Evolutionary conservation across 1,284 basidiomycete species (phyloP).

Genomic region (Boletellus deceptivus): DNA sequence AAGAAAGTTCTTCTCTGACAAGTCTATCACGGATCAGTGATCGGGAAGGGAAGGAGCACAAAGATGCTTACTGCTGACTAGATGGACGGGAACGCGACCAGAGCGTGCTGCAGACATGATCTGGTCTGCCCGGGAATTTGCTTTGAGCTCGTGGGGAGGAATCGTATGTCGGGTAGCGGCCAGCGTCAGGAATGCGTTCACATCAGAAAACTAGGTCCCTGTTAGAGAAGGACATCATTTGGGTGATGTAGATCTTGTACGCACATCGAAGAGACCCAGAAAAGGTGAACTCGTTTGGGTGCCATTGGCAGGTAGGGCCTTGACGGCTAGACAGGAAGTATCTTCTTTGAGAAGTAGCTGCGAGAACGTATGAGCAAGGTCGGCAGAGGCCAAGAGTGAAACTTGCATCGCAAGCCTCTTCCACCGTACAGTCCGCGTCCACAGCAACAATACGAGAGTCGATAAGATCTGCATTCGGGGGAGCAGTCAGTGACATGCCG

Average conservation of each 20-base stretch:
- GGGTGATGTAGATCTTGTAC: constrained; percentile 22
- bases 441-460: constrained; percentile 62
- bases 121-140: constrained; percentile 56
- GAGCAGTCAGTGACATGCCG: background rate
- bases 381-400: background rate
- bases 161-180: constrained; percentile 74
- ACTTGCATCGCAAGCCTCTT: constrained; percentile 75
- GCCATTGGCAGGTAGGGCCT: constrained; percentile 30
- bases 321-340: constrained; percentile 62
- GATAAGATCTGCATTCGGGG: constrained; percentile 50
- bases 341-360: constrained; percentile 64
- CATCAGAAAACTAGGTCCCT: constrained; percentile 65
- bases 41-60: background rate
- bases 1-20: constrained; percentile 79
- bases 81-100: constrained; percentile 65
- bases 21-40: constrained; percentile 43
- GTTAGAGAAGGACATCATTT: constrained; percentile 10
- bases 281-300: constrained; percentile 37
- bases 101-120: constrained; percentile 71
- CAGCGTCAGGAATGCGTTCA: constrained; percentile 77
- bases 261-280: constrained; percentile 72
- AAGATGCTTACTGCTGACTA: constrained; percentile 69
- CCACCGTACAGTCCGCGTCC: constrained; percentile 66
- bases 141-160: constrained; percentile 53
- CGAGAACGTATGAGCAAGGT: constrained; percentile 8